Evolutionary conservation across 352 stramenopile genomes (phyloP).

Genomic region (Pythium dissimile): DNA sequence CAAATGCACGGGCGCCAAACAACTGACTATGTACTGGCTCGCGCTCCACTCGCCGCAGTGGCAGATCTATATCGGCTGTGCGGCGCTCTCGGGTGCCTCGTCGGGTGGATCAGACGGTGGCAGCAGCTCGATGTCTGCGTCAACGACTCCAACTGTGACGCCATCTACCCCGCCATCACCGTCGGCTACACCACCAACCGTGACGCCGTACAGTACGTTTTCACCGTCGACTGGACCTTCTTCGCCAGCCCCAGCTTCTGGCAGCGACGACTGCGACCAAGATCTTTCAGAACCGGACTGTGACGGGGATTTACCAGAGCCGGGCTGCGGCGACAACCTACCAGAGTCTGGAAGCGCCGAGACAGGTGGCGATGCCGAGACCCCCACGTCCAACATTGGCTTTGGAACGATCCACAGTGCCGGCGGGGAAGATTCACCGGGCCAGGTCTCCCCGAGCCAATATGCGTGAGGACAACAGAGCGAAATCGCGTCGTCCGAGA

Average conservation of each 20-base stretch:
- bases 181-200: background rate
- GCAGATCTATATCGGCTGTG: slow-evolving; percentile 30
- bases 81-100: slow-evolving; percentile 3
- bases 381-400: background rate
- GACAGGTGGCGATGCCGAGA: background rate
- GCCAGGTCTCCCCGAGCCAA: slow-evolving; percentile 1
- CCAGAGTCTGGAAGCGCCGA: background rate
- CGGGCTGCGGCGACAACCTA: background rate
- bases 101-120: background rate
- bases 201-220: background rate
- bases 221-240: background rate
- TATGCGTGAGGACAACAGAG: background rate
- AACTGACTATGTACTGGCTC: slow-evolving; percentile 23
- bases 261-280: background rate
- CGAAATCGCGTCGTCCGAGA: too few relatives aligned
- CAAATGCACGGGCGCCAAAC: slow-evolving; percentile 24
- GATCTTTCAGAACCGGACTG: slow-evolving; percentile 4
- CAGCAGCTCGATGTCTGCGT: background rate
- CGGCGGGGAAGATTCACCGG: background rate
- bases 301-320: background rate
- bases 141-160: background rate
- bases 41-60: slow-evolving; percentile 24
- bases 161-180: background rate
- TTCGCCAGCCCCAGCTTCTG: background rate
- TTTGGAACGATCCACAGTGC: background rate